Base-by-base conservation (phyloP, 2,329 filamentous ascomycete species). In the Chaetomiaceae sp. region DNA sequence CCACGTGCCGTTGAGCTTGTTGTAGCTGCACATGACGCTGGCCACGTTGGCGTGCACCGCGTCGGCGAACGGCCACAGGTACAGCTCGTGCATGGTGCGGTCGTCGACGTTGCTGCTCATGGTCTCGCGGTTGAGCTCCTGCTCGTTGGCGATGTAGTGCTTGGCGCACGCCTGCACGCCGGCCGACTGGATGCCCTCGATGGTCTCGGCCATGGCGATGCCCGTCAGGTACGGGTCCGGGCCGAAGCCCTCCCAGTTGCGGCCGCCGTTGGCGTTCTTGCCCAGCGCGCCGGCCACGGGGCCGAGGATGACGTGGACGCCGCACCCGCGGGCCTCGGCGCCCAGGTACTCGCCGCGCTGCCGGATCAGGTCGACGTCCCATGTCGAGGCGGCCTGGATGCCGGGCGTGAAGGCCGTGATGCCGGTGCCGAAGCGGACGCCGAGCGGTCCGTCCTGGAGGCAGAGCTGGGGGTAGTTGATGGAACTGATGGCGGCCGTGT, bases 191-290 rank as follows among this genome's bases (percentile, higher is more conserved):
- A 82, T 75, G 0, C 75, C 85, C 59, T 78, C 71, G 51, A 88
- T 75, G 0, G 83, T 86, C 66, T 84, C 77, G 15, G 74, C 75
- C 65, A 84, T 80, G 9, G 78, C 81, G 58, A 85, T 73, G 17
- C 84, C 85, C 19, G 82, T 57, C 1, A 94, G 76, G 48, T 92
- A 89, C 0, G 89, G 88, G 65, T 95, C 89, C 1, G 84, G 76
- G 0, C 87, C 86, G 65, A 92, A 94, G 0, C 84, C 88, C 67
- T 94, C 89, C 89, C 89, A 95, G 65, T 89, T 91, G 34, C 89
- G 76, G 0, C 89, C 89, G 29, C 83, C 89, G 44, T 80, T 75
- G 1, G 88, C 84, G 63, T 85, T 80, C 63, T 88, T 83, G 7
- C 89, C 89, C 2, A 95, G 67, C 0, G 89, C 84, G 0, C 89